phyloP scores from a whole-genome alignment of 345 rosid genomes.

The Punica granatum region DNA sequence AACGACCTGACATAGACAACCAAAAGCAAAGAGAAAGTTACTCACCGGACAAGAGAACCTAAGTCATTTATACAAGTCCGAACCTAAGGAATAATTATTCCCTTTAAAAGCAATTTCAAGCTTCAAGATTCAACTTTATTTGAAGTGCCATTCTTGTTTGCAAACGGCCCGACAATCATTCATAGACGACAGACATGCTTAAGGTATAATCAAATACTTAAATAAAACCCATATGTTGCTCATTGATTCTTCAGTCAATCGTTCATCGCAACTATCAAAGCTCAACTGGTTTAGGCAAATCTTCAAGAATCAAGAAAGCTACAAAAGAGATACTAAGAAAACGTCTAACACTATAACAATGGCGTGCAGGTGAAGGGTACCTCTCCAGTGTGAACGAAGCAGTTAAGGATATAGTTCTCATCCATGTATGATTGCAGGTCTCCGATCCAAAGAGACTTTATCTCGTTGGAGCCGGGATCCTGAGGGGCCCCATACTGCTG shows the following conservation, averaged over 20 bases:
- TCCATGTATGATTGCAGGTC: slow-evolving; percentile 94
- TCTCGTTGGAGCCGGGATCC: slow-evolving; percentile 12
- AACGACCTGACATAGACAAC: slow-evolving; percentile 29
- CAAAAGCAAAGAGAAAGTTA: background rate
- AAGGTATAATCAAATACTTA: background rate
- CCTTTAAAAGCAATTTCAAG: no score
- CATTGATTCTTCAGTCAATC: background rate
- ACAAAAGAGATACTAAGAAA: background rate
- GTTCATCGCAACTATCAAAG: background rate
- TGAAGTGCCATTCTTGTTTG: background rate
- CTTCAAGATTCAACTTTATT: background rate
- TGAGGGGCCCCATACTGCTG: slow-evolving; percentile 10
- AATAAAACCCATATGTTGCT: background rate
- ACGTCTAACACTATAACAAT: background rate
- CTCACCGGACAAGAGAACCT: background rate
- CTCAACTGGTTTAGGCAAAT: background rate
- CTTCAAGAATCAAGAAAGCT: background rate
- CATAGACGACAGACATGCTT: background rate
- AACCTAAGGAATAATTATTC: no score
- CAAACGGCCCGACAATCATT: background rate
- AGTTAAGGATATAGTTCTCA: slow-evolving; percentile 54
- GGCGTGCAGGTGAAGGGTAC: slow-evolving; percentile 21
- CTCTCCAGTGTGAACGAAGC: slow-evolving; percentile 58
- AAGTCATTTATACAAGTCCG: no score
- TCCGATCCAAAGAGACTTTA: slow-evolving; percentile 78